Conservation (phyloP, 371 early-diverging fungal genomes). For the Haplosporangium sp. region DNA sequence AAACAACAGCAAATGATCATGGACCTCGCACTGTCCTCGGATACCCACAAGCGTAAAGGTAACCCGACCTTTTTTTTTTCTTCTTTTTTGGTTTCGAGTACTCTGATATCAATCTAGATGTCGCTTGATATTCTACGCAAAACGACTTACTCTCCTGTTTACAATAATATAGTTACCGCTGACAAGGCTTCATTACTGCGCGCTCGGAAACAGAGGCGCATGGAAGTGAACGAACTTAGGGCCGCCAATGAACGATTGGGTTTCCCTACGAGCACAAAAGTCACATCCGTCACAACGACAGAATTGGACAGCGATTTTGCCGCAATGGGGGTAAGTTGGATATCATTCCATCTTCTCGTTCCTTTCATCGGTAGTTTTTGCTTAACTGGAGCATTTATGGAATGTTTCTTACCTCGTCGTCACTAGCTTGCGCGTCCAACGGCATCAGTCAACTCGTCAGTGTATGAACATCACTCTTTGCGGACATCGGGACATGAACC, state of each 20-base stretch:
- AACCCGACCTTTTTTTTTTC: not conserved
- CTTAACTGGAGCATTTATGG: not conserved
- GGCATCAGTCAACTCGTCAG: conserved; percentile 12
- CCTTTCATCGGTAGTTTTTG: not conserved
- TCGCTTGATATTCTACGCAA: no score
- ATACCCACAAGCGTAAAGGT: conserved; percentile 26
- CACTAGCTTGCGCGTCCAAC: conserved; percentile 31
- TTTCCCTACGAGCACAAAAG: conserved; percentile 61
- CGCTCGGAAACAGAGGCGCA: conserved; percentile 54
- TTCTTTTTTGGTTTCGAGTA: not conserved
- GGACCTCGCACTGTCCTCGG: conserved; percentile 14
- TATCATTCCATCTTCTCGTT: not conserved
- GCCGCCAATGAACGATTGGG: conserved; percentile 58
- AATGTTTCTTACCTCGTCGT: not conserved
- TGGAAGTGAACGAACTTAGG: conserved; percentile 61
- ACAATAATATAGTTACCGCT: conserved; percentile 12
- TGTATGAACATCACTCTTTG: conserved; percentile 4
- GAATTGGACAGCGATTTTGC: conserved; percentile 63
- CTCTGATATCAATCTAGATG: no score
- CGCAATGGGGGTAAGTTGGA: conserved; percentile 57
- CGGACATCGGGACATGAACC: conserved; percentile 22
- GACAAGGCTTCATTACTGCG: conserved; percentile 55
- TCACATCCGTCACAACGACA: conserved; percentile 49
- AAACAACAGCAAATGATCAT: conserved; percentile 39
- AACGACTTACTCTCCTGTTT: no score